Evolutionary conservation across 805 yeast genomes (phyloP).

Genomic region (Zygoascus bituminiphila): DNA sequence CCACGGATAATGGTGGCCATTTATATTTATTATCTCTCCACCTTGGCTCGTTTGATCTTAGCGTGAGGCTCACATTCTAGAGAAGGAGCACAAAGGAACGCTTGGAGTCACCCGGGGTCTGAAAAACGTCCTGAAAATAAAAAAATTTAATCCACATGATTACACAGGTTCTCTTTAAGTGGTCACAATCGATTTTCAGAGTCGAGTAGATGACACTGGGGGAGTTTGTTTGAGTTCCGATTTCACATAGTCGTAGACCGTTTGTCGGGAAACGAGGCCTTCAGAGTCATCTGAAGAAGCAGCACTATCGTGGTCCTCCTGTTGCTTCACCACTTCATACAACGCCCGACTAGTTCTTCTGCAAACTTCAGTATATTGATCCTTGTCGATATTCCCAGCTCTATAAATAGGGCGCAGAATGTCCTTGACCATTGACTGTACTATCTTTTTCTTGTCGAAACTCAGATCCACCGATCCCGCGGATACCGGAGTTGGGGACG

Average conservation of each 20-base stretch:
- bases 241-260: slow-evolving; percentile 2
- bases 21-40: no score
- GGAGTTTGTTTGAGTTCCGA: neutral
- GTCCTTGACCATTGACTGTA: slow-evolving; percentile 52
- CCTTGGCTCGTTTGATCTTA: no score
- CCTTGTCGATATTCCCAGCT: slow-evolving; percentile 28
- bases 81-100: no score
- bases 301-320: neutral
- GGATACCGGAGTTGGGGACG: slow-evolving; percentile 8
- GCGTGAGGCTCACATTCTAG: no score
- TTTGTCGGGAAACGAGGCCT: neutral
- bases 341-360: slow-evolving; percentile 52
- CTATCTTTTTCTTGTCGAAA: slow-evolving; percentile 42
- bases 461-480: slow-evolving; percentile 6
- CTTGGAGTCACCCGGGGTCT: no score
- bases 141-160: no score
- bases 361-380: slow-evolving; percentile 52
- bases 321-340: slow-evolving; percentile 31
- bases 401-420: slow-evolving; percentile 43
- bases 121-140: no score
- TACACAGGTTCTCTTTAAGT: no score
- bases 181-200: no score
- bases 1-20: no score
- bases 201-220: no score
- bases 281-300: neutral